phyloP scores from a whole-genome alignment of 176 grass and related monocot species.

The Bolboschoenus planiculmis region DNA sequence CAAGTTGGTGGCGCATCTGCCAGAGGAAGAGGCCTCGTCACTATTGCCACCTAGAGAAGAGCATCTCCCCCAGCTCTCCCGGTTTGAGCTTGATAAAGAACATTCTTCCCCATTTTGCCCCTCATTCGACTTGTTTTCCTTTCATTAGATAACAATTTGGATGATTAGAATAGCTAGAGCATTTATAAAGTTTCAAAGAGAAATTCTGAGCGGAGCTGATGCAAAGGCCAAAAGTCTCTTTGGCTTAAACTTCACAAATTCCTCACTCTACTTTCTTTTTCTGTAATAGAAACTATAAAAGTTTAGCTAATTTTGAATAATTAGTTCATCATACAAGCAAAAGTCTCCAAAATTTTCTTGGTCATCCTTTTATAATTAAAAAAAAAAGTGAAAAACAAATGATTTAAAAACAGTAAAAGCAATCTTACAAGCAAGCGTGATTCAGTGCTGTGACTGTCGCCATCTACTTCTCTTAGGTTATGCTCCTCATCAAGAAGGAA shows the following conservation, averaged over 20 bases:
- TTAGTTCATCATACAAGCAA: background rate
- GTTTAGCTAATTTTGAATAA: background rate
- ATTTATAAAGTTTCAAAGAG: background rate
- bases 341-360: background rate
- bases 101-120: conserved; percentile 65
- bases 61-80: conserved; percentile 95
- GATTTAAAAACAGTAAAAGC: background rate
- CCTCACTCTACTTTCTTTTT: background rate
- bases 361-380: background rate
- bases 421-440: conserved; percentile 44
- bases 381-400: background rate
- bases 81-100: conserved; percentile 80
- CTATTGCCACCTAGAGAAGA: conserved; percentile 82
- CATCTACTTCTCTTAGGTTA: conserved; percentile 45
- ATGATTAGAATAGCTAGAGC: background rate
- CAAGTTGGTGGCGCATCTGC: conserved; percentile 34
- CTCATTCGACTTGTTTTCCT: conserved; percentile 51
- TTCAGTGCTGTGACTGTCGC: conserved; percentile 28
- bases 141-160: background rate
- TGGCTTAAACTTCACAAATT: background rate
- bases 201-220: background rate
- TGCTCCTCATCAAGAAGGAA: conserved; percentile 82
- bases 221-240: background rate
- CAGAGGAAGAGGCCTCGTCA: conserved; percentile 52
- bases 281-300: background rate